Percentiles rank a stretch among this genome's conserved stretches.
Evolutionary conservation across 139 green algal genomes (phyloP).

Genomic region (Chlorella vulgaris): DNA sequence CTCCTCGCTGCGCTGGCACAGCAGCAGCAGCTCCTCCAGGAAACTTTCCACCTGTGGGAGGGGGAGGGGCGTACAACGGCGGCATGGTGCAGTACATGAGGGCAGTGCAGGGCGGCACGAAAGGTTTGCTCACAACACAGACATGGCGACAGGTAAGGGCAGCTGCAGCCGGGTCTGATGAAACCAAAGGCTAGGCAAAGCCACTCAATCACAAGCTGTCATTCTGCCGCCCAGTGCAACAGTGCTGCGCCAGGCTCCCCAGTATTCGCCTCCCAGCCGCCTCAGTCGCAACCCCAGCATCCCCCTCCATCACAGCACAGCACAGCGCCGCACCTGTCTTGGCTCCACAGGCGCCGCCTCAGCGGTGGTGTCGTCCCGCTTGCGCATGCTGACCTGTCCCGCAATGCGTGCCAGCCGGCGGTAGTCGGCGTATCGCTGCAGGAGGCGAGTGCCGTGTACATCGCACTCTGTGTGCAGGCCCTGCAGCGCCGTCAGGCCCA

Average conservation of each 20-base stretch:
- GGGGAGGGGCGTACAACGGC: not conserved
- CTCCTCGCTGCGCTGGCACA: conserved; percentile 87
- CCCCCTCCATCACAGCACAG: not conserved
- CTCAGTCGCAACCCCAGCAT: not conserved
- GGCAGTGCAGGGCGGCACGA: no score
- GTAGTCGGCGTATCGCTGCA: conserved; percentile 81
- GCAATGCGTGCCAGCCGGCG: conserved; percentile 67
- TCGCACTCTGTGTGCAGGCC: conserved; percentile 79
- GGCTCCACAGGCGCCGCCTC: conserved; percentile 51
- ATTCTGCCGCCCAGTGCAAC: no score
- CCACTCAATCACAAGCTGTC: no score
- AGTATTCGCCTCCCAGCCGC: not conserved
- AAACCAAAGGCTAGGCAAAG: no score
- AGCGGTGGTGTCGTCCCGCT: conserved; percentile 30
- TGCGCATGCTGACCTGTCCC: conserved; percentile 53
- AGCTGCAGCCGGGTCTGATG: no score
- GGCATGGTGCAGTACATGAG: no score
- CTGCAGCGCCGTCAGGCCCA: conserved; percentile 37
- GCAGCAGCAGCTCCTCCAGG: conserved; percentile 83
- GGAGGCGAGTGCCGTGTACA: conserved; percentile 56
- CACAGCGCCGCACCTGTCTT: conserved; percentile 37
- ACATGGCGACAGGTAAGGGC: no score
- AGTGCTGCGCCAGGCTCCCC: no score
- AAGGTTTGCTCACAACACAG: no score
- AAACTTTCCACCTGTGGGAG: conserved; percentile 64